phyloP scores from a whole-genome alignment of 2,329 filamentous ascomycete species.

The Orbilia oligospora region DNA sequence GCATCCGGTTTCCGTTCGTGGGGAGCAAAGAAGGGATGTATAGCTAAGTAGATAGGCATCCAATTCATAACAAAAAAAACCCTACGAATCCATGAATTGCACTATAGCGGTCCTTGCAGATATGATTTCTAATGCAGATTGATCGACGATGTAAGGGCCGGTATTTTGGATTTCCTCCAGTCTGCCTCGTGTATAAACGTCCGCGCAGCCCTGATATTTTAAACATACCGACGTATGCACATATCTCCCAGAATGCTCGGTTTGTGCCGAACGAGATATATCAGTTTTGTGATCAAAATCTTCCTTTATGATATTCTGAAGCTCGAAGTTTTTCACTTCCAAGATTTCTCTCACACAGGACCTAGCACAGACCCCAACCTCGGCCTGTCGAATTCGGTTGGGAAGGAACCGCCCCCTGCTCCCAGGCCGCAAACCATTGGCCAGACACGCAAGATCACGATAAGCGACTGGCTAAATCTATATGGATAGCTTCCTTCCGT shows the following conservation, averaged over 20 bases:
- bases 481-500: constrained; percentile 1
- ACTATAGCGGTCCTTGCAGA: constrained; percentile 21
- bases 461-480: constrained; percentile 52
- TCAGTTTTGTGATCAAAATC: not conserved
- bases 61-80: constrained; percentile 4
- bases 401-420: constrained; percentile 23
- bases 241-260: not conserved
- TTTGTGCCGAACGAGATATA: not conserved
- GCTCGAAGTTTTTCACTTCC: not conserved
- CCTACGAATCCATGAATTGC: not conserved
- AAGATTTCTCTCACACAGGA: constrained; percentile 1
- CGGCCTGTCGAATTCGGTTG: constrained; percentile 21
- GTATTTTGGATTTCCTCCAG: not conserved
- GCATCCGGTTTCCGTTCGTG: constrained; percentile 5
- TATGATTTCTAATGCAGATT: not conserved
- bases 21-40: constrained; percentile 6
- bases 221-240: not conserved
- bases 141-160: constrained; percentile 10
- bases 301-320: not conserved
- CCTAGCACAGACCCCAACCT: constrained; percentile 1
- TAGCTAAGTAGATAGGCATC: not conserved
- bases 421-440: constrained; percentile 27
- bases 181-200: constrained; percentile 21
- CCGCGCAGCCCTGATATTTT: constrained; percentile 18
- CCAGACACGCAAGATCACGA: constrained; percentile 36